Percentiles rank a stretch among this genome's conserved stretches.
Conservation (phyloP, 495 filamentous ascomycete species). For the Cercophora newfieldiana region DNA sequence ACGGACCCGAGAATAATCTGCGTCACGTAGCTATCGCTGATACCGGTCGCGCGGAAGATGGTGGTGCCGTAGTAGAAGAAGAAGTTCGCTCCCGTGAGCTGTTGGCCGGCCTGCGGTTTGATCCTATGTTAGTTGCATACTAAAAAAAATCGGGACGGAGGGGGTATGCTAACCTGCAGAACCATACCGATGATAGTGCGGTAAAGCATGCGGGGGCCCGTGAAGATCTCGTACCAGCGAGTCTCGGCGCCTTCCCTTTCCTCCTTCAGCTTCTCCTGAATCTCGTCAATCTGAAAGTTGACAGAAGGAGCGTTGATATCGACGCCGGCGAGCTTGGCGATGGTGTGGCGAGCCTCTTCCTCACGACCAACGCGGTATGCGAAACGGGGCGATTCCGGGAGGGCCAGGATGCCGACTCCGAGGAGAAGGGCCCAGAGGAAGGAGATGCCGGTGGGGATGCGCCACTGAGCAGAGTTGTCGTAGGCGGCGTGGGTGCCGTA, state of each 20-base stretch:
- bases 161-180: conserved; percentile 49
- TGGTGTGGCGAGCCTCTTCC: conserved; percentile 67
- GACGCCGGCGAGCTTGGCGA: conserved; percentile 72
- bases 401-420: conserved; percentile 65
- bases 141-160: neutral
- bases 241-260: conserved; percentile 62
- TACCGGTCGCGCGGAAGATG: conserved; percentile 68
- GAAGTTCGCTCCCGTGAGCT: conserved; percentile 73
- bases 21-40: conserved; percentile 68
- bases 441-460: conserved; percentile 77
- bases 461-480: conserved; percentile 62
- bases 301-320: conserved; percentile 62
- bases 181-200: conserved; percentile 67
- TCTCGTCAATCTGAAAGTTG: conserved; percentile 68
- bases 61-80: conserved; percentile 81
- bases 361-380: conserved; percentile 64
- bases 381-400: conserved; percentile 72
- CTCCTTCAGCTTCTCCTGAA: conserved; percentile 64
- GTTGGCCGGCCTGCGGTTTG: conserved; percentile 57
- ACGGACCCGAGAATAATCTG: conserved; percentile 74
- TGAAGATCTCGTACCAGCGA: conserved; percentile 66
- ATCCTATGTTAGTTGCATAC: neutral
- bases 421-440: conserved; percentile 77
- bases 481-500: conserved; percentile 61
- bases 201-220: conserved; percentile 71